phyloP scores from a whole-genome alignment of 129 eudicot species.

The Logfia minima region DNA sequence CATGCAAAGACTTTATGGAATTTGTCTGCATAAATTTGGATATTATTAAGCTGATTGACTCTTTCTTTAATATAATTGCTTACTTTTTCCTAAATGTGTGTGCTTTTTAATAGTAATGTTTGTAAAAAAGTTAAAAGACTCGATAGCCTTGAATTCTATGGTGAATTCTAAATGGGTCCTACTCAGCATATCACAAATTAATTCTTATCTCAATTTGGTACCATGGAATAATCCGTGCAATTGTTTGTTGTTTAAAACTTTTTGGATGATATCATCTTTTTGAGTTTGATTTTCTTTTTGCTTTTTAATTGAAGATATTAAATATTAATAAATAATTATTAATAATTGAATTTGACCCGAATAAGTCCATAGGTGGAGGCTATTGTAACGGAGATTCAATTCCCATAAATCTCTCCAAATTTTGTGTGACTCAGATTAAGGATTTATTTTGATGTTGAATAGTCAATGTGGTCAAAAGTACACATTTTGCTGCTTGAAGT shows the following conservation, averaged over 20 bases:
- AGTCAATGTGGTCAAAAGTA: slow-evolving; percentile 1
- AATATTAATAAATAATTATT: background rate
- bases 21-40: slow-evolving; percentile 19
- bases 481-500: slow-evolving; percentile 8
- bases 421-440: slow-evolving; percentile 2
- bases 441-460: background rate
- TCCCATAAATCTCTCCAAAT: background rate
- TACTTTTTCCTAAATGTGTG: slow-evolving; percentile 20
- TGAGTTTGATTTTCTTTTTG: background rate
- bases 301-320: background rate
- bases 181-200: slow-evolving; percentile 19
- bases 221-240: slow-evolving; percentile 29
- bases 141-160: slow-evolving; percentile 25
- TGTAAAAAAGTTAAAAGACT: background rate
- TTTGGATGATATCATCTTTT: slow-evolving; percentile 28
- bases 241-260: slow-evolving; percentile 3
- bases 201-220: slow-evolving; percentile 29
- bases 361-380: background rate
- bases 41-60: slow-evolving; percentile 18
- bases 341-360: background rate
- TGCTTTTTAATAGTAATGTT: slow-evolving; percentile 5
- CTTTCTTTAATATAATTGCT: slow-evolving; percentile 17
- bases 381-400: background rate
- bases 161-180: slow-evolving; percentile 28
- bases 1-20: slow-evolving; percentile 31